Conservation (phyloP, 352 stramenopile genomes). For the Phytophthora gonapodyides region DNA sequence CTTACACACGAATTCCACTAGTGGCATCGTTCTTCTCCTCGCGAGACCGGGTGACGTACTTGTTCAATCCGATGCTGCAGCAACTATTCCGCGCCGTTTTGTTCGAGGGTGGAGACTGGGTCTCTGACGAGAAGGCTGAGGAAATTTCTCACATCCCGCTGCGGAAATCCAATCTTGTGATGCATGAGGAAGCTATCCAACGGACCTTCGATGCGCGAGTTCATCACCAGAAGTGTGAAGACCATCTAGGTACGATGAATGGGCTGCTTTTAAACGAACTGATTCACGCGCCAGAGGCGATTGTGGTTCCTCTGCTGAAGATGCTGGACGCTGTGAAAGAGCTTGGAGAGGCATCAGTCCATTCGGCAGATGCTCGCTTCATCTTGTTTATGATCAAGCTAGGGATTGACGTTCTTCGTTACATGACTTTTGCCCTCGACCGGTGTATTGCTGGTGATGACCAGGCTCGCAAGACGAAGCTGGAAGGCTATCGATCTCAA, state of each 20-base stretch:
- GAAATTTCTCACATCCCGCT: slow-evolving; percentile 80
- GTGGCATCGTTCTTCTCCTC: slow-evolving; percentile 97
- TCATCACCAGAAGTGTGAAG: slow-evolving; percentile 81
- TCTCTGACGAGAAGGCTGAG: slow-evolving; percentile 60
- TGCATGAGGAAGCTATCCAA: slow-evolving; percentile 83
- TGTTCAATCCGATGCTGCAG: slow-evolving; percentile 87
- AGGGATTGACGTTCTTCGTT: slow-evolving; percentile 76
- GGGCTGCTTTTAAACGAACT: slow-evolving; percentile 99
- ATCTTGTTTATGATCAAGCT: slow-evolving; percentile 91
- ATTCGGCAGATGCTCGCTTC: slow-evolving; percentile 83
- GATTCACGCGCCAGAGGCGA: slow-evolving; percentile 93
- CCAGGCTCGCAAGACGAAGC: slow-evolving; percentile 39
- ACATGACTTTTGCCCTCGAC: slow-evolving; percentile 78
- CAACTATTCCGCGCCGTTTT: slow-evolving; percentile 86
- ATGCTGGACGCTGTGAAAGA: slow-evolving; percentile 86
- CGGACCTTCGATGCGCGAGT: slow-evolving; percentile 73
- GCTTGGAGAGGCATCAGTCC: slow-evolving; percentile 78
- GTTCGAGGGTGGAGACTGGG: slow-evolving; percentile 90
- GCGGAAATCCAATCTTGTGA: slow-evolving; percentile 79
- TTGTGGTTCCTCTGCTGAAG: slow-evolving; percentile 71
- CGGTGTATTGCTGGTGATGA: slow-evolving; percentile 39
- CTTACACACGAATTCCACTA: slow-evolving; percentile 98
- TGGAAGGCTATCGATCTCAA: slow-evolving; percentile 58
- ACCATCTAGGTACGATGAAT: slow-evolving; percentile 95
- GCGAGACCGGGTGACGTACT: slow-evolving; percentile 87